A percentile compares a stretch with the other conserved stretches of the same genome.
Evolutionary conservation across 768 basidiomycete species (phyloP).

Genomic region (Tulasnella sp.): DNA sequence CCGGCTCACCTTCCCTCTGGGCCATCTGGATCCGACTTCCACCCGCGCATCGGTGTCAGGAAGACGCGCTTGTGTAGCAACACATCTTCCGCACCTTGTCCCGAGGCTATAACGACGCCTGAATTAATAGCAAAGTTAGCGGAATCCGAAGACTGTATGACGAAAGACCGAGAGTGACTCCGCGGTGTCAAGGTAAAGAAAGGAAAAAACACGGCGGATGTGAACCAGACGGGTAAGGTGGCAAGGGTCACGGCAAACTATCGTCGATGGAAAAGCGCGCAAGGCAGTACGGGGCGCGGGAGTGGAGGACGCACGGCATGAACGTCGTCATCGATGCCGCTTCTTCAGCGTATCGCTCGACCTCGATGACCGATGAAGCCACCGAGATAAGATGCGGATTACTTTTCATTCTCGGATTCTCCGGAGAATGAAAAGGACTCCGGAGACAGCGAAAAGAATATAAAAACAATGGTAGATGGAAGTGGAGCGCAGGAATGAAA

Average conservation of each 20-base stretch:
- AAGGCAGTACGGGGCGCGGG: not conserved
- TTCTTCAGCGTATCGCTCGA: not conserved
- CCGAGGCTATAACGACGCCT: constrained; percentile 60
- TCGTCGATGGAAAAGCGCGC: not conserved
- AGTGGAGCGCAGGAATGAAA: not conserved
- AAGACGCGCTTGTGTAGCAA: constrained; percentile 66
- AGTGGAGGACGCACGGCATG: not conserved
- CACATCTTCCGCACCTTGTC: constrained; percentile 50
- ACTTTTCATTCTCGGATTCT: not conserved
- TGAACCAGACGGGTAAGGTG: not conserved
- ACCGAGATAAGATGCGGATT: not conserved
- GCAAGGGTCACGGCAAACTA: constrained; percentile 1
- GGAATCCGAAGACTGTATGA: not conserved
- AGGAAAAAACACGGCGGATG: not conserved
- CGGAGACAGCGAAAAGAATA: not conserved
- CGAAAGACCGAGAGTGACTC: not conserved
- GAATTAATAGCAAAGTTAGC: not conserved
- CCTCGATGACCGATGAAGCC: not conserved
- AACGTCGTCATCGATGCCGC: not conserved
- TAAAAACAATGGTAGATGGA: not conserved
- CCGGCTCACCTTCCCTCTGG: constrained; percentile 59
- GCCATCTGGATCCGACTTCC: constrained; percentile 59
- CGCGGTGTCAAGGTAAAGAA: not conserved
- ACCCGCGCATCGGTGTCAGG: constrained; percentile 72
- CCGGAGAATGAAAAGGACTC: not conserved